Evolutionary conservation across 2,329 filamentous ascomycete genomes (phyloP).

Genomic region (Sclerotinia nivalis): DNA sequence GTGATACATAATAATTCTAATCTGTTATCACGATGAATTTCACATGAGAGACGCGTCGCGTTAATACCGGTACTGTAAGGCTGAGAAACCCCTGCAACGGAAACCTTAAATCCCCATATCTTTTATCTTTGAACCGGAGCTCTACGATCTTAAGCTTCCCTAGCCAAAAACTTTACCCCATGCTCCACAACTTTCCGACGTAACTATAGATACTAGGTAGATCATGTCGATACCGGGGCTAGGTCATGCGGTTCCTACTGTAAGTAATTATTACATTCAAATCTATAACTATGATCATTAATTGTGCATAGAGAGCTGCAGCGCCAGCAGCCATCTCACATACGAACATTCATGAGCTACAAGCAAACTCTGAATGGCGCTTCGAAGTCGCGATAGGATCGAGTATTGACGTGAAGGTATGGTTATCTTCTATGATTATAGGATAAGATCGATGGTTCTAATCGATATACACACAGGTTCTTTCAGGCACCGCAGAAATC

Average conservation of each 20-base stretch:
- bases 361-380: conserved; percentile 72
- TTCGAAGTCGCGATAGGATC: conserved; percentile 66
- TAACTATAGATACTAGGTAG: background rate
- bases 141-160: conserved; percentile 11
- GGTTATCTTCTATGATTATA: conserved; percentile 21
- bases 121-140: conserved; percentile 24
- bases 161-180: conserved; percentile 20
- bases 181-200: conserved; percentile 14
- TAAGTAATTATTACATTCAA: conserved; percentile 42
- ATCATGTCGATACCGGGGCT: conserved; percentile 73
- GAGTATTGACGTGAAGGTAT: conserved; percentile 54
- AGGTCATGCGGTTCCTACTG: conserved; percentile 64
- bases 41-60: background rate
- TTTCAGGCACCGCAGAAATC: conserved; percentile 83
- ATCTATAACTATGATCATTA: conserved; percentile 16
- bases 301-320: conserved; percentile 34
- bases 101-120: conserved; percentile 17
- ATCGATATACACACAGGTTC: conserved; percentile 55
- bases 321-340: conserved; percentile 42
- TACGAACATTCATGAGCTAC: conserved; percentile 53
- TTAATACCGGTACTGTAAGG: conserved; percentile 3
- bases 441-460: conserved; percentile 27
- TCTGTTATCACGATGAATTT: background rate
- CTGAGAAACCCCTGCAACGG: conserved; percentile 13
- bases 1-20: background rate